These are phyloP conservation scores for Closterium sp. DNA, from an alignment of 139 green algal species.

Conservation along the genomic window DNA sequence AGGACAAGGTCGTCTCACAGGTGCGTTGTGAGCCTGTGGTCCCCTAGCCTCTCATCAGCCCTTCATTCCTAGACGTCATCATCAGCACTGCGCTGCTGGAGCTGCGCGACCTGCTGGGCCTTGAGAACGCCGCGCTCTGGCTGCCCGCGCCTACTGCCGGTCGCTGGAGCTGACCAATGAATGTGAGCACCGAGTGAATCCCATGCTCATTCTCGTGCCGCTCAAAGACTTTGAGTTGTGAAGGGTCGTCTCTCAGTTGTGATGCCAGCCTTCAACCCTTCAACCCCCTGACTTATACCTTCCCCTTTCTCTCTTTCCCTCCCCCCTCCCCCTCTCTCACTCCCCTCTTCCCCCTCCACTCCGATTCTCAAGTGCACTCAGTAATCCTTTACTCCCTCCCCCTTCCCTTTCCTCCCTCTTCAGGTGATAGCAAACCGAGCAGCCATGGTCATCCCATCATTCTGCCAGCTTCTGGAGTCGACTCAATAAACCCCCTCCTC, in stretches of 20 bases:
- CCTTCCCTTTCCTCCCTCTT: neutral
- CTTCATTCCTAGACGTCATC: too few relatives aligned
- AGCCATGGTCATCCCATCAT: constrained; percentile 13
- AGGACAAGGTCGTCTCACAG: constrained; percentile 10
- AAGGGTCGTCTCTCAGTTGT: neutral
- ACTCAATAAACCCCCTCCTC: neutral
- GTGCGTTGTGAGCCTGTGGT: neutral
- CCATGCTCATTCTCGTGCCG: neutral
- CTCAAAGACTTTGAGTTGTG: too few relatives aligned
- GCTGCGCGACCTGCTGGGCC: constrained; percentile 19
- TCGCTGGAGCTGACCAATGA: constrained; percentile 23
- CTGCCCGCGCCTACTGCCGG: constrained; percentile 1
- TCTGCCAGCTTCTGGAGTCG: neutral
- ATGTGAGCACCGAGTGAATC: constrained; percentile 4
- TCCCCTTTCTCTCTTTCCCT: too few relatives aligned
- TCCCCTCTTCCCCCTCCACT: too few relatives aligned
- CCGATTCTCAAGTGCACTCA: too few relatives aligned
- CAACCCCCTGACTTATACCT: too few relatives aligned
- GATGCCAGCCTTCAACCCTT: too few relatives aligned
- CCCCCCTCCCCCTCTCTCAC: too few relatives aligned
- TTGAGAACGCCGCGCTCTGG: constrained; percentile 32
- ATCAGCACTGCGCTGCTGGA: constrained; percentile 16
- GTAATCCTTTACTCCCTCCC: too few relatives aligned
- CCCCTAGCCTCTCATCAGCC: too few relatives aligned
- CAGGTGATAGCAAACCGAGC: neutral